Evolutionary conservation across 805 yeast species (phyloP).

Genomic region (Cyberlindnera xylosilytica): DNA sequence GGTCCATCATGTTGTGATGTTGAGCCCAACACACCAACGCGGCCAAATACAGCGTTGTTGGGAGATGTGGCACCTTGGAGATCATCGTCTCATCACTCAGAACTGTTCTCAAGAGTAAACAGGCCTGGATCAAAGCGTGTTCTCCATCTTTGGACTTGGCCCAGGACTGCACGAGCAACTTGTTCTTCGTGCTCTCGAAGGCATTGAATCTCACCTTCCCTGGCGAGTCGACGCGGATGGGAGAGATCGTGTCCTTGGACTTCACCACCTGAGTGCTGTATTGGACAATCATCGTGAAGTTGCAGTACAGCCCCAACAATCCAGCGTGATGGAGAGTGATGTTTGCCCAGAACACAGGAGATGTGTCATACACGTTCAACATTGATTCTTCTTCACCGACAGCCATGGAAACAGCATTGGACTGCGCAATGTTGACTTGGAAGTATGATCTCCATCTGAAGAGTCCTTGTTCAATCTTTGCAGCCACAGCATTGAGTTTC

Average conservation of each 20-base stretch:
- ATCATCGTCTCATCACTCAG: slow-evolving; percentile 24
- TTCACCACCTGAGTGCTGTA: slow-evolving; percentile 10
- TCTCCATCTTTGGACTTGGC: slow-evolving; percentile 28
- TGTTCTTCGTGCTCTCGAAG: slow-evolving; percentile 18
- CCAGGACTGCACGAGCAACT: slow-evolving; percentile 23
- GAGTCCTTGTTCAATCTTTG: slow-evolving; percentile 30
- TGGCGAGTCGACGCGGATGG: slow-evolving; percentile 7
- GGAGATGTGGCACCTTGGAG: slow-evolving; percentile 26
- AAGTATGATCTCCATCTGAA: slow-evolving; percentile 34
- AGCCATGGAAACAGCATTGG: slow-evolving; percentile 15
- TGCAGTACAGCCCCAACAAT: slow-evolving; percentile 28
- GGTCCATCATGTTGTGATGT: slow-evolving; percentile 1
- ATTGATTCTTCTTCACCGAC: slow-evolving; percentile 4
- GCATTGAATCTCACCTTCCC: slow-evolving; percentile 15
- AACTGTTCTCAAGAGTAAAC: slow-evolving; percentile 28
- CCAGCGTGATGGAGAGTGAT: slow-evolving; percentile 28
- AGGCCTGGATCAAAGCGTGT: slow-evolving; percentile 26
- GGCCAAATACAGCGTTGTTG: slow-evolving; percentile 19
- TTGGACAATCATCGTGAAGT: slow-evolving; percentile 20
- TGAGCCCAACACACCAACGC: slow-evolving; percentile 20
- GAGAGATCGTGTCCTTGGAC: background rate
- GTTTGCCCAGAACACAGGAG: slow-evolving; percentile 35
- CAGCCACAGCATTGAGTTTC: slow-evolving; percentile 26
- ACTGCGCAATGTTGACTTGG: slow-evolving; percentile 27
- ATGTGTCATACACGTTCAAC: slow-evolving; percentile 32